phyloP scores from a whole-genome alignment of 108 stramenopile genomes.

The Pseudonitzschia pungens region DNA sequence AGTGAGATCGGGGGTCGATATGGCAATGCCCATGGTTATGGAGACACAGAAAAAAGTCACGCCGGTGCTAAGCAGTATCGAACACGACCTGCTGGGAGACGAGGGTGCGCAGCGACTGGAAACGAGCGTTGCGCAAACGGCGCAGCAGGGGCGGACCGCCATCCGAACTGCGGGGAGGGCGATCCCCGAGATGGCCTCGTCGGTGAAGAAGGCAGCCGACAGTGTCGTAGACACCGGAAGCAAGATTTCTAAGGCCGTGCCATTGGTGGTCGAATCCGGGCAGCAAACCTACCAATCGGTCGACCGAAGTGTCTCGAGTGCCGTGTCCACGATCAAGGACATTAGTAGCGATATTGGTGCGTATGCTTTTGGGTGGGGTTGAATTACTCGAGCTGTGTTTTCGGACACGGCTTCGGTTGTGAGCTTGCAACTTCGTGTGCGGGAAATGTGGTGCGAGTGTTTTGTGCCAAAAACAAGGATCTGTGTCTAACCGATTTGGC shows the following conservation, averaged over 20 bases:
- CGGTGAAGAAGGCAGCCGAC: background rate
- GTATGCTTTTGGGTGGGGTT: background rate
- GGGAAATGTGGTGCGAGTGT: too few species aligned
- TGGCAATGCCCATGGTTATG: background rate
- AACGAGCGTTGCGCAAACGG: background rate
- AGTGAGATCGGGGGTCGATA: background rate
- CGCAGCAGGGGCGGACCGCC: background rate
- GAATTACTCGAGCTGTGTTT: background rate
- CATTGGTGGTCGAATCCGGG: background rate
- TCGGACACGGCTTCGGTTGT: too few species aligned
- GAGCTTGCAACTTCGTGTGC: too few species aligned
- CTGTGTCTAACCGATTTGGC: too few species aligned
- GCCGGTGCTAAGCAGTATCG: background rate
- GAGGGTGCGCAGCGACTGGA: background rate
- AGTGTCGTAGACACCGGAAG: background rate
- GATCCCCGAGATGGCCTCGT: background rate
- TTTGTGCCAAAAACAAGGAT: too few species aligned
- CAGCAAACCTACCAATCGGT: conserved; percentile 1
- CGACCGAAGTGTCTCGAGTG: background rate
- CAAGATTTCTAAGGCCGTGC: background rate
- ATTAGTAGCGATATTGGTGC: background rate
- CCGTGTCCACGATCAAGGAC: conserved; percentile 1
- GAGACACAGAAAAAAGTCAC: background rate
- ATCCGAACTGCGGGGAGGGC: background rate
- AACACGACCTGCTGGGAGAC: background rate